Evolutionary conservation across 768 basidiomycete species (phyloP).

Genomic region (Amanita rubescens): DNA sequence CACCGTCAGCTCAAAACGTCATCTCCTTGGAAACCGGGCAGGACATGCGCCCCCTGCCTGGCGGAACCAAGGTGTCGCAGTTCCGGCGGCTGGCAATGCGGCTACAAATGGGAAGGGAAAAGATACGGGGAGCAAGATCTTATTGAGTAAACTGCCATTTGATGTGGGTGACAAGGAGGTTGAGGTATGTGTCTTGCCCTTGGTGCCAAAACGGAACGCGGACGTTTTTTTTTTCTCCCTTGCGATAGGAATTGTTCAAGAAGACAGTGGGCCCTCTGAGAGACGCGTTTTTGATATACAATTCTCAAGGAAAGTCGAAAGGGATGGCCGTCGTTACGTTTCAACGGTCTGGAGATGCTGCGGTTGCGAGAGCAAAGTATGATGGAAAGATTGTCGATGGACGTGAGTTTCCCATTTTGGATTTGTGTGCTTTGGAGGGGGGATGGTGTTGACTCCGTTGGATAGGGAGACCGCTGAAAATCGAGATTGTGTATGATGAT

Average conservation of each 20-base stretch:
- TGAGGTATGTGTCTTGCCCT: conserved; percentile 39
- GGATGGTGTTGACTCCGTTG: neutral
- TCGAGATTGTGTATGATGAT: conserved; percentile 47
- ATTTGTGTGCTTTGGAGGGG: neutral
- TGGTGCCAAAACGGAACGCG: no score
- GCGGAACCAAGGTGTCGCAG: conserved; percentile 27
- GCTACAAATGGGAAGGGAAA: conserved; percentile 24
- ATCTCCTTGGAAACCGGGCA: conserved; percentile 51
- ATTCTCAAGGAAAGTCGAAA: conserved; percentile 66
- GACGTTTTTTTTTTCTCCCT: neutral
- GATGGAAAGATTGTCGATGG: conserved; percentile 72
- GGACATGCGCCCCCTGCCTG: conserved; percentile 56
- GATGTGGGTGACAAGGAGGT: conserved; percentile 66
- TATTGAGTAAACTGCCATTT: conserved; percentile 56
- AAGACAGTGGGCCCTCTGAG: conserved; percentile 72
- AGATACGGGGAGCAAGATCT: conserved; percentile 56
- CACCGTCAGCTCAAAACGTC: conserved; percentile 42
- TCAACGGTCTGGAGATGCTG: conserved; percentile 55
- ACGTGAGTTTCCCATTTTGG: conserved; percentile 27
- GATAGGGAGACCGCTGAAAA: conserved; percentile 60
- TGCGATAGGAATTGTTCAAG: conserved; percentile 70
- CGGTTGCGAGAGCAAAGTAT: conserved; percentile 57
- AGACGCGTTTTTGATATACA: conserved; percentile 67
- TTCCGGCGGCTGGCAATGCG: neutral
- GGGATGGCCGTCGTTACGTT: conserved; percentile 77